Evolutionary conservation across 2,329 filamentous ascomycete genomes (phyloP), one percentile per base, ranked within the genome.

Genomic region (Exutisphaerella laricina): DNA sequence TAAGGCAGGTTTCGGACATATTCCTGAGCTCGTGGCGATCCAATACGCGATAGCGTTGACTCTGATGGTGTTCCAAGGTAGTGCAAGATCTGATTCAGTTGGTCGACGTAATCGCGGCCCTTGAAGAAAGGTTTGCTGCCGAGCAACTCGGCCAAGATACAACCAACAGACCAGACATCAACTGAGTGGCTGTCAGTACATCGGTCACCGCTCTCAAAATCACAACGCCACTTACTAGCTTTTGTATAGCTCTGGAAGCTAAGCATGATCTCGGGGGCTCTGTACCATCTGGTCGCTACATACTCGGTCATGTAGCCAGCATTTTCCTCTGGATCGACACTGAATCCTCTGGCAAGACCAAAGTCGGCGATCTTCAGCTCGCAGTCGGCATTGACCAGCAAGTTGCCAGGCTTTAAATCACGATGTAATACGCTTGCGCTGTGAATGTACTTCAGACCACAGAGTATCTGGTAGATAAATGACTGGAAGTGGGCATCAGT

Each of bases 211-310:
- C 23, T 12, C 10, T 16, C 28, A 9, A 30, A 18, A 5, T 13
- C 5, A 14, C 22, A 31, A 9, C 17, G 28, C 4, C 4, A 90
- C 89, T 44, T 80, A 97, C 92, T 98, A 57, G 92, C 92, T 88
- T 98, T 98, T 60, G 92, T 98, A 70, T 98, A 98, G 73, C 88
- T 96, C 70, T 97, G 90, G 79, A 98, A 98, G 73, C 88, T 96
- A 67, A 98, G 73, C 92, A 98, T 98, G 58, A 98, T 98, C 69
- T 98, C 92, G 4, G 92, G 92, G 3, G 92, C 92, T 70, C 92
- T 84, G 68, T 98, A 98, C 92, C 92, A 98, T 72, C 92, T 79
- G 39, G 92, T 98, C 38, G 92, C 92, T 43, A 98, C 92, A 62
- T 98, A 98, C 70, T 98, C 92, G 8, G 92, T 98, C 92, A 98